Evolutionary conservation across 768 basidiomycete genomes (phyloP).

Genomic region (Pisolithus albus): DNA sequence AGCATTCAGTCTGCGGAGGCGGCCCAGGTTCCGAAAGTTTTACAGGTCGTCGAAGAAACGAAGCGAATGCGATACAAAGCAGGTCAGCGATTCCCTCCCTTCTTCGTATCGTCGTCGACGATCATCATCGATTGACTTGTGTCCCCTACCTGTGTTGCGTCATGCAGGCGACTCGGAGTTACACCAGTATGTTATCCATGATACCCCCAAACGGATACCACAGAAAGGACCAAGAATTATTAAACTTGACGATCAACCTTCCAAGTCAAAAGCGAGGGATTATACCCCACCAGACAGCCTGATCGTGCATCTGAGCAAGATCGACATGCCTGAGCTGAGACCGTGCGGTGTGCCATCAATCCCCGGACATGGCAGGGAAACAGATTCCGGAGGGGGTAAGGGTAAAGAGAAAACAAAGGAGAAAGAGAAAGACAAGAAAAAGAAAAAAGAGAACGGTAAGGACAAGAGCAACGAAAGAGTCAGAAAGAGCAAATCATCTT

Average conservation of each 20-base stretch:
- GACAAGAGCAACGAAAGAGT: no score
- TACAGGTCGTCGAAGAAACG: conserved; percentile 73
- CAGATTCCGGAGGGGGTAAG: conserved; percentile 20
- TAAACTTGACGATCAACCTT: conserved; percentile 44
- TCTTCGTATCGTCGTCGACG: not conserved
- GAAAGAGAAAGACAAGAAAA: conserved; percentile 32
- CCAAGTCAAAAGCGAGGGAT: conserved; percentile 33
- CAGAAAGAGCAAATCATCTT: not conserved
- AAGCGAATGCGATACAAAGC: conserved; percentile 74
- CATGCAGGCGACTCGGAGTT: conserved; percentile 52
- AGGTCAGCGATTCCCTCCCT: conserved; percentile 33
- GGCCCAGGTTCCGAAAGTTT: conserved; percentile 66
- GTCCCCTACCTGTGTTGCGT: conserved; percentile 20
- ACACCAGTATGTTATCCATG: conserved; percentile 73
- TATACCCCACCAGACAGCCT: conserved; percentile 67
- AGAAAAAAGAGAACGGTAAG: not conserved
- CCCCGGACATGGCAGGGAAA: conserved; percentile 15
- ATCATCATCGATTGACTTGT: not conserved
- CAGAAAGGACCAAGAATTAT: conserved; percentile 60
- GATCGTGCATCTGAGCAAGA: conserved; percentile 75
- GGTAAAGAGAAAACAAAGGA: conserved; percentile 34
- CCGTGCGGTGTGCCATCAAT: conserved; percentile 29
- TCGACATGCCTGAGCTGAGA: conserved; percentile 77
- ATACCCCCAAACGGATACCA: conserved; percentile 33
- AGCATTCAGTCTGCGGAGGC: conserved; percentile 59